Evolutionary conservation across 768 basidiomycete genomes (phyloP), one percentile per base, ranked within the genome.

Genomic region (Galerina sulciceps): DNA sequence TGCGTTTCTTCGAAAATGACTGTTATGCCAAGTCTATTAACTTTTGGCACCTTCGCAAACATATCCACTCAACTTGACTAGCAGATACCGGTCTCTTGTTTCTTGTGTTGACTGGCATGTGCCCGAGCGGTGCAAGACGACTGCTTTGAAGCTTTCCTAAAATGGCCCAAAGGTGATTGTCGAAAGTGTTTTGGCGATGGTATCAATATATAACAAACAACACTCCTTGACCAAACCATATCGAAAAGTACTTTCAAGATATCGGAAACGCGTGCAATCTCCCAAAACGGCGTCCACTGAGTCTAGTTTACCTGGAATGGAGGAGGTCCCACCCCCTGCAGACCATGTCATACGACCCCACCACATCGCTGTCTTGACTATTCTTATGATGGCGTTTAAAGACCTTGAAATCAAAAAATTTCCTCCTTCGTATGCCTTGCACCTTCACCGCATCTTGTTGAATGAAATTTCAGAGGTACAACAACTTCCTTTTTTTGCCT

Each of bases 331-430:
- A 53, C 85, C 87, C 8, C 86, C 88, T 1, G 81, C 82, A 6
- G 82, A 85, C 51, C 88, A 91, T 71, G 78, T 85, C 55, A 79
- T 94, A 26, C 80, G 86, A 54, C 90, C 92, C 1, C 92, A 94
- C 65, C 93, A 94, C 68, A 76, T 94, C 50, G 81, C 82, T 48
- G 75, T 93, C 14, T 76, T 93, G 34, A 81, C 82, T 35, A 75
- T 91, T 22, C 76, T 93, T 36, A 75, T 86, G 58, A 74, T 88
- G 11, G 74, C 83, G 4, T 90, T 87, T 70, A 87, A 84, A 67
- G 86, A 89, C 61, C 78, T 79, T 57, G 78, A 79, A 22, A 73
- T 80, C 42, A 80, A 79, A 55, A 78, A 78, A 22, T 78, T 91
- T 10, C 84, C 89, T 1, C 68, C 82, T 18, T 62, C 72, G 6